These are phyloP conservation scores for Boletus insuetus DNA, from an alignment of 768 basidiomycete genomes.

Conservation along the genomic window DNA sequence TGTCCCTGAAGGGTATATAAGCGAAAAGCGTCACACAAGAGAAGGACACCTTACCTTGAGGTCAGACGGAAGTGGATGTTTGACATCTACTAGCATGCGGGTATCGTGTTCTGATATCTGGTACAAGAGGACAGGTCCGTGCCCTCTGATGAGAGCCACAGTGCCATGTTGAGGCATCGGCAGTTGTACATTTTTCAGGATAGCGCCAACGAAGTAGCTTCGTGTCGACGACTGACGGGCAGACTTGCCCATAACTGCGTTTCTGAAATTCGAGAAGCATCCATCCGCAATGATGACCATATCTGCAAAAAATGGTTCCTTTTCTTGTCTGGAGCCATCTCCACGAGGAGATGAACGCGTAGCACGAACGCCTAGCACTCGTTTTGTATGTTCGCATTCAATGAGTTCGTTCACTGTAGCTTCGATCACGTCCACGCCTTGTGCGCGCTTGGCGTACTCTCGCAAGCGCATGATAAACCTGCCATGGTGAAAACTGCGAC, in stretches of 20 bases:
- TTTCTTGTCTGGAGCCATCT: slow-evolving; percentile 35
- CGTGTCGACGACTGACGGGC: slow-evolving; percentile 52
- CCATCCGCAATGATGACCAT: slow-evolving; percentile 91
- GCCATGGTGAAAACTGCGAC: slow-evolving; percentile 93
- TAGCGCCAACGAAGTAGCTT: slow-evolving; percentile 81
- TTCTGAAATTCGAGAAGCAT: slow-evolving; percentile 91
- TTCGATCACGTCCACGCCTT: slow-evolving; percentile 77
- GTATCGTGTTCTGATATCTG: slow-evolving; percentile 89
- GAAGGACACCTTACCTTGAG: slow-evolving; percentile 53
- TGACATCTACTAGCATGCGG: slow-evolving; percentile 90
- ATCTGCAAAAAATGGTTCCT: slow-evolving; percentile 64
- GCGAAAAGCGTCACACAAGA: background rate
- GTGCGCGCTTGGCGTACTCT: slow-evolving; percentile 54
- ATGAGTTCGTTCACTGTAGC: slow-evolving; percentile 79
- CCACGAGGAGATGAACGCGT: slow-evolving; percentile 38
- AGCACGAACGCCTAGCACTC: slow-evolving; percentile 67
- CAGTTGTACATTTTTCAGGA: slow-evolving; percentile 73
- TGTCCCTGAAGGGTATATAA: slow-evolving; percentile 44
- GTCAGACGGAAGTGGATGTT: slow-evolving; percentile 76
- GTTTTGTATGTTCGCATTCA: slow-evolving; percentile 47
- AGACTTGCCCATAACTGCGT: slow-evolving; percentile 53
- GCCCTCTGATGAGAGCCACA: slow-evolving; percentile 74
- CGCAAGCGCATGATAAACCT: slow-evolving; percentile 81
- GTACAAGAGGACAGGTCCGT: slow-evolving; percentile 90
- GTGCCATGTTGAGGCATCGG: slow-evolving; percentile 82